Evolutionary conservation across 2,329 filamentous ascomycete genomes (phyloP), one percentile per base, ranked within the genome.

Genomic region (Nannizziopsis barbatae): DNA sequence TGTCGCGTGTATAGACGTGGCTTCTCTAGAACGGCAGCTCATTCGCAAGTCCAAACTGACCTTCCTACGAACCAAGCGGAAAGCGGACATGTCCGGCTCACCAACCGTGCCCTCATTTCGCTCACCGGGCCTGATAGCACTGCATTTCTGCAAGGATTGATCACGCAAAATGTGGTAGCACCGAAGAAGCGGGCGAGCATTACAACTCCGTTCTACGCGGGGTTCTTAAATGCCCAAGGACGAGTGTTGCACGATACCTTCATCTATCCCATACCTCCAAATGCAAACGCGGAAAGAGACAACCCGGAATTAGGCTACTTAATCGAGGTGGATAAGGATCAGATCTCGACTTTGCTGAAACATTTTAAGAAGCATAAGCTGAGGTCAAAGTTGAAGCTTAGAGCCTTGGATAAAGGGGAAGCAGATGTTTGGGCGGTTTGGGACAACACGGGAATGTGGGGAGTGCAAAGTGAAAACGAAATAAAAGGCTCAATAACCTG

Each of bases 231-330:
- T 56, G 86, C 90, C 6, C 79, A 80, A 52, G 92, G 92, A 37
- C 79, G 89, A 50, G 76, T 98, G 8, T 71, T 95, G 38, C 79
- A 90, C 69, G 92, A 98, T 68, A 84, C 88, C 45, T 94, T 96
- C 65, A 74, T 98, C 42, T 95, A 95, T 71, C 83, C 81, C 0
- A 55, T 64, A 69, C 15, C 57, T 52, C 52, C 51, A 41, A 56
- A 56, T 45, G 52, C 10, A 12, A 47, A 46, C 18, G 41, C 8
- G 27, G 30, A 37, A 41, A 20, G 42, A 51, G 4, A 42, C 45
- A 9, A 54, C 30, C 58, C 53, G 39, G 66, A 58, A 49, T 60
- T 60, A 3, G 68, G 74, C 27, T 90, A 84, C 72, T 66, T 95
- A 50, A 74, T 98, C 51, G 92, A 98, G 62, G 84, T 89, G 10